Conservation (phyloP, 768 basidiomycete genomes). For the Hemileccinum rubropunctum region DNA sequence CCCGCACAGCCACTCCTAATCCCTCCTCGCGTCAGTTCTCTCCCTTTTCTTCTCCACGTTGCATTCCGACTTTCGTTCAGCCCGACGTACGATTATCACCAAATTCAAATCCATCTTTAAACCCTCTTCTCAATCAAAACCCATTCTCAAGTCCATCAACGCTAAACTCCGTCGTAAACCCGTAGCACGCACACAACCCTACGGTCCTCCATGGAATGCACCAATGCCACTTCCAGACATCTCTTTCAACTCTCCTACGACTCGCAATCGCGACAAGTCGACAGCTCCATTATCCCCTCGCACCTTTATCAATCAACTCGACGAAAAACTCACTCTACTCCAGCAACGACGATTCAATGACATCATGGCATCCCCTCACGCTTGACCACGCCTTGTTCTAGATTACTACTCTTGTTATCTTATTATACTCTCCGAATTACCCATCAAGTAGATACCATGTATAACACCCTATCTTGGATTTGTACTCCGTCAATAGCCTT, state of each 20-base stretch:
- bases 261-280: too few relatives aligned
- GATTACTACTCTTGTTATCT: too few relatives aligned
- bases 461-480: conserved; percentile 11
- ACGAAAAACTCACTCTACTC: conserved; percentile 18
- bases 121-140: conserved; percentile 2
- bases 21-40: not conserved
- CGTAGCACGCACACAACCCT: conserved; percentile 36
- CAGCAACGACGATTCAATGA: conserved; percentile 14
- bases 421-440: too few relatives aligned
- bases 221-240: conserved; percentile 25
- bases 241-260: not conserved
- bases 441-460: not conserved
- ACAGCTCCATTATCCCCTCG: too few relatives aligned
- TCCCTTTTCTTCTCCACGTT: not conserved
- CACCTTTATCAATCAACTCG: conserved; percentile 18
- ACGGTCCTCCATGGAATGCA: conserved; percentile 37
- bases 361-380: too few relatives aligned
- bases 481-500: too few relatives aligned
- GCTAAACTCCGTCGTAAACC: conserved; percentile 23
- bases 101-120: conserved; percentile 27
- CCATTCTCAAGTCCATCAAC: conserved; percentile 11
- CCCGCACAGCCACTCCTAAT: too few relatives aligned
- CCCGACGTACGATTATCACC: conserved; percentile 9
- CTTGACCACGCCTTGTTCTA: too few relatives aligned
- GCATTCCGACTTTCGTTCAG: not conserved